Evolutionary conservation across 192 early-diverging fungal genomes (phyloP).

Genomic region (Backusella tuberculispora): DNA sequence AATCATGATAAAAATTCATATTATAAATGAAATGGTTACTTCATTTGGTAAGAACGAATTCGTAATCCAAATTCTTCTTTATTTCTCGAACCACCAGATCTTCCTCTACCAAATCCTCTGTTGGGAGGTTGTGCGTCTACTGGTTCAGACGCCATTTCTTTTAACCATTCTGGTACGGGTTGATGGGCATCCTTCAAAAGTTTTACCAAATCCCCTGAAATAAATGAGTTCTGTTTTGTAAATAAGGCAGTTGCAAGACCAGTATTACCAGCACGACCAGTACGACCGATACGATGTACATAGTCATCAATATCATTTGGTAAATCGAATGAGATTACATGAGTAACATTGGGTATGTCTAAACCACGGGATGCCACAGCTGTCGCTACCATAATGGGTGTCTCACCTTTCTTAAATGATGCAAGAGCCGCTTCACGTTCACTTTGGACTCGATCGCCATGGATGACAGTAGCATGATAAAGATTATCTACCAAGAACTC

Average conservation of each 20-base stretch:
- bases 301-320: constrained; percentile 96
- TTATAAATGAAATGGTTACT: neutral
- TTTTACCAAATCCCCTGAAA: constrained; percentile 81
- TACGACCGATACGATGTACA: constrained; percentile 96
- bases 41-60: neutral
- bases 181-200: constrained; percentile 92
- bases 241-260: constrained; percentile 94
- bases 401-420: constrained; percentile 83
- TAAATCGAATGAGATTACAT: constrained; percentile 96
- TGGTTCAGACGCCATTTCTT: constrained; percentile 49
- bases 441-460: constrained; percentile 95
- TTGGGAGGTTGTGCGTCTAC: neutral
- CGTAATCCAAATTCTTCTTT: neutral
- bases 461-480: constrained; percentile 89
- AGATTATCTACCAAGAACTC: constrained; percentile 80
- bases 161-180: constrained; percentile 84
- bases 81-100: neutral
- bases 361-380: constrained; percentile 97
- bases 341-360: constrained; percentile 82
- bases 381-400: constrained; percentile 95
- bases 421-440: constrained; percentile 95
- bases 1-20: neutral
- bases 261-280: constrained; percentile 93
- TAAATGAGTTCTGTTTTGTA: constrained; percentile 75
- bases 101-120: neutral